A percentile compares a stretch with the other conserved stretches of the same genome.
phyloP scores from a whole-genome alignment of 139 green algal species.

The Nannochloris sp. region DNA sequence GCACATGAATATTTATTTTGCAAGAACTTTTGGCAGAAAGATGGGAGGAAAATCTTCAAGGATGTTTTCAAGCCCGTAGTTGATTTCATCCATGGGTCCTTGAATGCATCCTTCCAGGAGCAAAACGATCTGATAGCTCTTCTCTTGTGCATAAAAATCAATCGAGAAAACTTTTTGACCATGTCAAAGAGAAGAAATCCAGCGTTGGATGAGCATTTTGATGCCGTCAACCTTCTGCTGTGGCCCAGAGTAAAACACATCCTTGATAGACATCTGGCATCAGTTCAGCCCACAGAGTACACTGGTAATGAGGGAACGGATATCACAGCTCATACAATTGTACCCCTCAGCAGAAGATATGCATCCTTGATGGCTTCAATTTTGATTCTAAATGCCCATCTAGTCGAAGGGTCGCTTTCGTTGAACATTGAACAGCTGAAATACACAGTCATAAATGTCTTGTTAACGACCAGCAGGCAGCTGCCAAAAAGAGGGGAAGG shows the following conservation, averaged over 20 bases:
- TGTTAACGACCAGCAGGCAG: constrained; percentile 41
- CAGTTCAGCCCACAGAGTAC: constrained; percentile 33
- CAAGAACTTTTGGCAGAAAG: constrained; percentile 82
- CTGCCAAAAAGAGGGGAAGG: constrained; percentile 30
- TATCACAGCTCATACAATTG: neutral
- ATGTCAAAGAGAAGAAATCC: constrained; percentile 69
- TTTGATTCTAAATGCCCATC: constrained; percentile 68
- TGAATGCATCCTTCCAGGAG: constrained; percentile 45
- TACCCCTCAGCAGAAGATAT: constrained; percentile 40
- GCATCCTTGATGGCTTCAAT: constrained; percentile 71
- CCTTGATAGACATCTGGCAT: constrained; percentile 65
- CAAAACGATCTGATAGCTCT: constrained; percentile 71
- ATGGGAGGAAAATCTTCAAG: constrained; percentile 53
- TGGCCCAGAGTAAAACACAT: constrained; percentile 89
- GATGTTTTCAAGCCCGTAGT: constrained; percentile 64
- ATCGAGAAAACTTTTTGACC: constrained; percentile 66
- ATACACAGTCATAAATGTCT: constrained; percentile 51
- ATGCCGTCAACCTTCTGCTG: constrained; percentile 82
- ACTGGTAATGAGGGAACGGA: neutral
- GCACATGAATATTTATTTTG: constrained; percentile 90
- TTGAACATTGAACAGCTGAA: constrained; percentile 58
- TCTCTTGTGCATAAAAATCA: constrained; percentile 93
- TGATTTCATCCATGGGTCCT: constrained; percentile 61
- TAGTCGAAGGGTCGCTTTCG: constrained; percentile 50
- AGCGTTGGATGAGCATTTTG: constrained; percentile 86